Evolutionary conservation across 345 rosid genomes (phyloP).

Genomic region (Combretum micranthum): DNA sequence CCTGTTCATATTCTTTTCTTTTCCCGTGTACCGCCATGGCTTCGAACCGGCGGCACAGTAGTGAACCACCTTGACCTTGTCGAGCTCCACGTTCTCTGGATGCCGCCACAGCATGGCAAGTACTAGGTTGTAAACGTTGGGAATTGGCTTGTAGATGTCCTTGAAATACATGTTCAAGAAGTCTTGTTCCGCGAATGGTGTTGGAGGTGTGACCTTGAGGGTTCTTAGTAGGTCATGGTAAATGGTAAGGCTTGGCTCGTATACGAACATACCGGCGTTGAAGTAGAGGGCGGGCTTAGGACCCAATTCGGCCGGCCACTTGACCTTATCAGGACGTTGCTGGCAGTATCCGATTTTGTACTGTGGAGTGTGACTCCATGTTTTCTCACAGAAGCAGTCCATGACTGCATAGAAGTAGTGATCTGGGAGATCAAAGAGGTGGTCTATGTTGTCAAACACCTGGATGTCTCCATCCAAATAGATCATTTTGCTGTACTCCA

Average conservation of each 20-base stretch:
- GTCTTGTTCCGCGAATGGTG: slow-evolving; percentile 49
- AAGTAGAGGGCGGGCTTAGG: slow-evolving; percentile 35
- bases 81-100: slow-evolving; percentile 34
- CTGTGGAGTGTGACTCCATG: slow-evolving; percentile 35
- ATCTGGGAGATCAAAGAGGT: slow-evolving; percentile 21
- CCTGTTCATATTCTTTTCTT: slow-evolving; percentile 42
- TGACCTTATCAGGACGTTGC: slow-evolving; percentile 34
- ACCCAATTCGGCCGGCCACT: slow-evolving; percentile 30
- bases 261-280: slow-evolving; percentile 40
- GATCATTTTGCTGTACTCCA: slow-evolving; percentile 31
- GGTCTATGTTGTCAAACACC: slow-evolving; percentile 34
- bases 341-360: slow-evolving; percentile 47
- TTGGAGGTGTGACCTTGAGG: slow-evolving; percentile 27
- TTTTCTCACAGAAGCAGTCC: slow-evolving; percentile 51
- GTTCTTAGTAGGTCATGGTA: slow-evolving; percentile 23
- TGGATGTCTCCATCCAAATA: slow-evolving; percentile 40
- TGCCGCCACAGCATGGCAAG: slow-evolving; percentile 55
- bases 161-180: slow-evolving; percentile 38
- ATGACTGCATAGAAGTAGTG: slow-evolving; percentile 38
- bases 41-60: slow-evolving; percentile 50
- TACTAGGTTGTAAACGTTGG: slow-evolving; percentile 31
- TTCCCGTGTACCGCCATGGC: slow-evolving; percentile 54
- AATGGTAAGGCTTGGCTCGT: slow-evolving; percentile 24
- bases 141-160: slow-evolving; percentile 30
- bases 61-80: slow-evolving; percentile 37